These are phyloP conservation scores for Arxiozyma bovina DNA, from an alignment of 1,139 yeast species.

Conservation along the genomic window DNA sequence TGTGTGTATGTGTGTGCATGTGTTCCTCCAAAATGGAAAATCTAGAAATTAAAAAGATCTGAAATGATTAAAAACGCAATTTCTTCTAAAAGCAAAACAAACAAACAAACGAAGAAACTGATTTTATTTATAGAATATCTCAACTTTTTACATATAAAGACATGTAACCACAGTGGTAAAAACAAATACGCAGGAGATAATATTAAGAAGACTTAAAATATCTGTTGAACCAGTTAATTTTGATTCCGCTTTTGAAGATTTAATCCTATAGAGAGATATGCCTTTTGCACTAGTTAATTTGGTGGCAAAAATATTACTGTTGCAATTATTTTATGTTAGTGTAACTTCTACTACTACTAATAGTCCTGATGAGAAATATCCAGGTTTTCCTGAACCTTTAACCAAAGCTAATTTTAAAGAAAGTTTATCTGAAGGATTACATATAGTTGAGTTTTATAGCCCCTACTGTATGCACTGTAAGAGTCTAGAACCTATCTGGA, in stretches of 20 bases:
- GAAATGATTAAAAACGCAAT: too few relatives aligned
- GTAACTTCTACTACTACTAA: background rate
- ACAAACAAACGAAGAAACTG: too few relatives aligned
- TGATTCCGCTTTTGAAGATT: background rate
- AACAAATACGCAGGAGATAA: too few relatives aligned
- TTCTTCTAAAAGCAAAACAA: too few relatives aligned
- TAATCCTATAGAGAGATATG: background rate
- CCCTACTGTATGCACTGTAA: conserved; percentile 69
- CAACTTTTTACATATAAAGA: too few relatives aligned
- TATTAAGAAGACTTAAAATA: too few relatives aligned
- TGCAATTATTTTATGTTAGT: background rate
- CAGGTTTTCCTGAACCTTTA: conserved; percentile 29
- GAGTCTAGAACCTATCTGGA: conserved; percentile 57
- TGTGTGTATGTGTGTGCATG: too few relatives aligned
- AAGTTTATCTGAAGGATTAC: conserved; percentile 39
- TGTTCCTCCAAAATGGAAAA: too few relatives aligned
- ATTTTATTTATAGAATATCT: too few relatives aligned
- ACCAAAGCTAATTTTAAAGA: conserved; percentile 36
- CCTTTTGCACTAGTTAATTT: background rate
- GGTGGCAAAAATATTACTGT: background rate
- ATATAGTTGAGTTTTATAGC: conserved; percentile 57
- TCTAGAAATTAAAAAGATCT: too few relatives aligned
- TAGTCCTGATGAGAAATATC: conserved; percentile 5
- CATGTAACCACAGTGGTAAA: background rate
- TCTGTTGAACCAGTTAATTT: background rate